Percentiles rank a stretch among this genome's conserved stretches.
Conservation (phyloP, 352 stramenopile genomes). For the Pythium vanterpoolii region DNA sequence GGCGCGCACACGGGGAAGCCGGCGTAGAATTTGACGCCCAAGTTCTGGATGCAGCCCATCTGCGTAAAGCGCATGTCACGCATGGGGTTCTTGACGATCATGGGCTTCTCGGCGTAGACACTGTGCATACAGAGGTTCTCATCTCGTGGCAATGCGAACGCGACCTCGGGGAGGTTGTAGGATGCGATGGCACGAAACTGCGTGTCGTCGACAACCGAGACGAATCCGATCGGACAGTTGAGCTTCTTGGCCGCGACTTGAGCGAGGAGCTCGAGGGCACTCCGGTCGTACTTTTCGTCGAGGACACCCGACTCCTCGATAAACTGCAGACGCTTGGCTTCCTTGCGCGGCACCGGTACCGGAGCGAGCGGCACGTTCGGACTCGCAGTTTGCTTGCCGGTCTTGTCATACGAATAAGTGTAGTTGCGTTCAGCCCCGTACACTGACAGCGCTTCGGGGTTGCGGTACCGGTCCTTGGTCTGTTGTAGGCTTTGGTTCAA, state of each 20-base stretch:
- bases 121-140: slow-evolving; percentile 51
- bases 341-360: slow-evolving; percentile 32
- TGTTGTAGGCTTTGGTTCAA: slow-evolving; percentile 30
- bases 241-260: slow-evolving; percentile 51
- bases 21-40: slow-evolving; percentile 63
- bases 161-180: slow-evolving; percentile 37
- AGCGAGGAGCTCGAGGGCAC: slow-evolving; percentile 50
- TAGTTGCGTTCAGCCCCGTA: slow-evolving; percentile 45
- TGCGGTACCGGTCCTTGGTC: slow-evolving; percentile 25
- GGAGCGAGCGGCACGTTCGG: slow-evolving; percentile 47
- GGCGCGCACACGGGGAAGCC: slow-evolving; percentile 51
- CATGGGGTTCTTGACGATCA: slow-evolving; percentile 63
- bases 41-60: slow-evolving; percentile 39
- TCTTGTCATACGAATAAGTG: slow-evolving; percentile 32
- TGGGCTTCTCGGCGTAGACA: slow-evolving; percentile 55
- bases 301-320: slow-evolving; percentile 50
- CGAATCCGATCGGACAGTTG: slow-evolving; percentile 53
- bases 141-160: slow-evolving; percentile 32
- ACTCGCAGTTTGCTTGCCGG: slow-evolving; percentile 26
- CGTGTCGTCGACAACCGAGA: slow-evolving; percentile 55
- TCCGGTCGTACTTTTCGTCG: slow-evolving; percentile 35
- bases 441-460: slow-evolving; percentile 21
- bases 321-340: slow-evolving; percentile 38
- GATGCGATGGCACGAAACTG: slow-evolving; percentile 47
- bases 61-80: slow-evolving; percentile 63